phyloP scores from a whole-genome alignment of 257 asterid species.

The Euphrasia confusa region DNA sequence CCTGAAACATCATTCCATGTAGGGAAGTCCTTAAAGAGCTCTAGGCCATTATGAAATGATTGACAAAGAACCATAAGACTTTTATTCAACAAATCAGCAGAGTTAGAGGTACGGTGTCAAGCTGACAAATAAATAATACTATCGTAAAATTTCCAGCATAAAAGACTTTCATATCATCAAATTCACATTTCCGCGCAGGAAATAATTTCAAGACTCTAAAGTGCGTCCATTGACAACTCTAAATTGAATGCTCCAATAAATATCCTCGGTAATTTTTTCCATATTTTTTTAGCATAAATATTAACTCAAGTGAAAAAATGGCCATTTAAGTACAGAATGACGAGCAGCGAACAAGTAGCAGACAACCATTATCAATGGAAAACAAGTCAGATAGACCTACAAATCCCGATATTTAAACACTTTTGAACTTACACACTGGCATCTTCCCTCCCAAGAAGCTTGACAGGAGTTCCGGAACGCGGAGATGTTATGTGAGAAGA shows the following conservation, averaged over 20 bases:
- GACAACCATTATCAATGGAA: constrained; percentile 18
- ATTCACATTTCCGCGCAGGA: not conserved
- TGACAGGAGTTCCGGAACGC: constrained; percentile 98
- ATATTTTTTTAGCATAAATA: constrained; percentile 8
- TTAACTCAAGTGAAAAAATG: constrained; percentile 9
- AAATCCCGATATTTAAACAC: constrained; percentile 17
- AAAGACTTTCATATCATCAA: constrained; percentile 11
- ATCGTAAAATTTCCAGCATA: not conserved
- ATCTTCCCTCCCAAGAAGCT: constrained; percentile 99
- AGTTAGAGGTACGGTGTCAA: not conserved
- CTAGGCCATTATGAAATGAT: constrained; percentile 5
- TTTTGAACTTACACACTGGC: constrained; percentile 86
- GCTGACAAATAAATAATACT: constrained; percentile 7
- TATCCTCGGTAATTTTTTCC: constrained; percentile 15
- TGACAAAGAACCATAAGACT: constrained; percentile 4
- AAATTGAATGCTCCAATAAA: constrained; percentile 1
- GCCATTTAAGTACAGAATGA: constrained; percentile 2
- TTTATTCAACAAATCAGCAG: constrained; percentile 7
- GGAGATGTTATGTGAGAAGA: constrained; percentile 84
- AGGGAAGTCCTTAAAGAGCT: constrained; percentile 2
- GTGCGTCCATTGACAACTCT: constrained; percentile 4
- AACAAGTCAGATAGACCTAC: constrained; percentile 19
- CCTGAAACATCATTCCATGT: constrained; percentile 5
- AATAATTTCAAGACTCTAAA: not conserved
- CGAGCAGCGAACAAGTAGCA: constrained; percentile 19